Conservation (phyloP, 352 stramenopile genomes). For the Pythium aquatile region DNA sequence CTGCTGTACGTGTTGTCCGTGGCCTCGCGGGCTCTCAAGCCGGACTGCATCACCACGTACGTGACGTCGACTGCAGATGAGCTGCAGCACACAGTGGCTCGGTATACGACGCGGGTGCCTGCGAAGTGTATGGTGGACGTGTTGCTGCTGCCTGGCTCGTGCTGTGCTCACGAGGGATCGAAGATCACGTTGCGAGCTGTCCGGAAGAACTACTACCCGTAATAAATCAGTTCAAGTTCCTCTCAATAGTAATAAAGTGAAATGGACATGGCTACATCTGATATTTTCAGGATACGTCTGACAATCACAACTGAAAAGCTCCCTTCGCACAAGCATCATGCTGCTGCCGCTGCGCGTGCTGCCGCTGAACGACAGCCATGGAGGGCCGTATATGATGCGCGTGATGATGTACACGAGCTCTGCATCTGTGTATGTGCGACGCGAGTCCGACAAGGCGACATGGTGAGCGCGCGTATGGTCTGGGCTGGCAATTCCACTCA, state of each 20-base stretch:
- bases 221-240: not conserved
- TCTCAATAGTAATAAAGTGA: not conserved
- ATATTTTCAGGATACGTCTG: not conserved
- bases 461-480: not conserved
- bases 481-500: too few species aligned
- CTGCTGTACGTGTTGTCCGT: constrained; percentile 5
- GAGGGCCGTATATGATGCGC: constrained; percentile 11
- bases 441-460: constrained; percentile 6
- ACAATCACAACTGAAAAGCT: not conserved
- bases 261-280: too few species aligned
- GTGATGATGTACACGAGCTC: not conserved
- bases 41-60: constrained; percentile 3
- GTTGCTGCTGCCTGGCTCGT: constrained; percentile 14
- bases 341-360: constrained; percentile 17
- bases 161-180: constrained; percentile 4
- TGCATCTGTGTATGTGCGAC: constrained; percentile 13
- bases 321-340: not conserved
- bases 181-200: constrained; percentile 8
- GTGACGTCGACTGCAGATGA: not conserved
- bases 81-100: constrained; percentile 9
- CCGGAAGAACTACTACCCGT: not conserved
- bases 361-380: constrained; percentile 17
- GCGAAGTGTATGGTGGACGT: constrained; percentile 6
- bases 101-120: constrained; percentile 3
- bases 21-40: not conserved